Evolutionary conservation across 768 basidiomycete species (phyloP).

Genomic region (Exsudoporus frostii): DNA sequence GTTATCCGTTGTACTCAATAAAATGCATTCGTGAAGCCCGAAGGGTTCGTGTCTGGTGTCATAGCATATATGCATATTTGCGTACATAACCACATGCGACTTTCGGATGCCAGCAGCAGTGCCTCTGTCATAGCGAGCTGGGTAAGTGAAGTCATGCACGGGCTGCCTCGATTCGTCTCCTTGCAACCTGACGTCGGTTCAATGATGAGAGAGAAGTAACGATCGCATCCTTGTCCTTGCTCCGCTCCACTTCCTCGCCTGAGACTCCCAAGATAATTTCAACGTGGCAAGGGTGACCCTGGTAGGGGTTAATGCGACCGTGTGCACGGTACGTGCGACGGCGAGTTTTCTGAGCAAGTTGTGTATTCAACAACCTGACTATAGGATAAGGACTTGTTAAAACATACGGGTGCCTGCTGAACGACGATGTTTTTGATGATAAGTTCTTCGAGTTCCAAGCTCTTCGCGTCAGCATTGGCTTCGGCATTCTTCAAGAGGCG

Average conservation of each 20-base stretch:
- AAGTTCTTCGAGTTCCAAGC: constrained; percentile 88
- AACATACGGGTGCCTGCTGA: constrained; percentile 93
- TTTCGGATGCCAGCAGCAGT: constrained; percentile 16
- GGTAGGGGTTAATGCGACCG: constrained; percentile 98
- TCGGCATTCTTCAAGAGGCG: constrained; percentile 98
- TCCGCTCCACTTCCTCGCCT: constrained; percentile 85
- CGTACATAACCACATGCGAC: constrained; percentile 26
- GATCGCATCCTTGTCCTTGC: constrained; percentile 72
- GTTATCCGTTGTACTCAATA: background rate
- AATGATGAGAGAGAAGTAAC: constrained; percentile 55
- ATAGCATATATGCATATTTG: constrained; percentile 31
- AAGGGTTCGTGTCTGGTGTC: constrained; percentile 3
- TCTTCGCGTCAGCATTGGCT: constrained; percentile 98
- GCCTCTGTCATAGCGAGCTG: constrained; percentile 6
- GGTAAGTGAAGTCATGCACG: constrained; percentile 45
- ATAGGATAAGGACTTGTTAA: background rate
- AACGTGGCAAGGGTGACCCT: constrained; percentile 95
- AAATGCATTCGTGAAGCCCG: background rate
- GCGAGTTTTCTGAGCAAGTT: constrained; percentile 79
- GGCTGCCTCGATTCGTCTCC: constrained; percentile 83
- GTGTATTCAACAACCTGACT: constrained; percentile 3
- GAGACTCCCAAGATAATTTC: constrained; percentile 86
- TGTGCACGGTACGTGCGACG: constrained; percentile 99
- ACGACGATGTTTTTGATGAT: constrained; percentile 96
- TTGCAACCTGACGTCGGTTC: constrained; percentile 83